phyloP scores from a whole-genome alignment of 192 early-diverging fungal species.

The Coemansia umbellata region DNA sequence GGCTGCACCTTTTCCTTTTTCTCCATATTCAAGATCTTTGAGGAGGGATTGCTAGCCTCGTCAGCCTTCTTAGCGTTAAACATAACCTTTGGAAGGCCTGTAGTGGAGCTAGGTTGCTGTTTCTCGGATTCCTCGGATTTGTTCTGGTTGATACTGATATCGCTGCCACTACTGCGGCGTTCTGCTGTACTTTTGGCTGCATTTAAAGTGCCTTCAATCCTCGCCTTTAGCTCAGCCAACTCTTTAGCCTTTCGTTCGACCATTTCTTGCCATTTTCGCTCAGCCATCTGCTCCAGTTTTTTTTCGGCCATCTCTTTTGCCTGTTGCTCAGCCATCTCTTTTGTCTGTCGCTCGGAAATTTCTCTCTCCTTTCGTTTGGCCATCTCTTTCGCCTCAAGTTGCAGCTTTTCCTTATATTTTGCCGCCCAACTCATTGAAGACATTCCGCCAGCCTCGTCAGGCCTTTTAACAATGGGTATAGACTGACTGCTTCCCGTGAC shows the following conservation, averaged over 20 bases:
- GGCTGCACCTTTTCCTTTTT: background rate
- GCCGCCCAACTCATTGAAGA: background rate
- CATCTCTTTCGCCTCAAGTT: background rate
- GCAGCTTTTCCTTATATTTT: background rate
- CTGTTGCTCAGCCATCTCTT: background rate
- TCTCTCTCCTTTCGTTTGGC: background rate
- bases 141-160: too few relatives aligned
- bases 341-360: too few relatives aligned
- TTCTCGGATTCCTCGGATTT: too few relatives aligned
- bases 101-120: too few relatives aligned
- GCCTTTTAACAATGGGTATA: background rate
- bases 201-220: background rate
- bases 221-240: background rate
- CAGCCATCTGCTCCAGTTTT: background rate
- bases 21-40: too few relatives aligned
- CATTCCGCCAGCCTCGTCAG: background rate
- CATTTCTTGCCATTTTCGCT: background rate
- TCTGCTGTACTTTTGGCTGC: background rate
- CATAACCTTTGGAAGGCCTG: too few relatives aligned
- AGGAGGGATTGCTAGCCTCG: too few relatives aligned
- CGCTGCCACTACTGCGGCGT: too few relatives aligned
- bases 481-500: background rate
- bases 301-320: background rate
- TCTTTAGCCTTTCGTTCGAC: background rate
- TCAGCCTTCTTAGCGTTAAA: too few relatives aligned